These are phyloP conservation scores for Misopates orontium DNA, from an alignment of 257 asterid species.

Conservation along the genomic window DNA sequence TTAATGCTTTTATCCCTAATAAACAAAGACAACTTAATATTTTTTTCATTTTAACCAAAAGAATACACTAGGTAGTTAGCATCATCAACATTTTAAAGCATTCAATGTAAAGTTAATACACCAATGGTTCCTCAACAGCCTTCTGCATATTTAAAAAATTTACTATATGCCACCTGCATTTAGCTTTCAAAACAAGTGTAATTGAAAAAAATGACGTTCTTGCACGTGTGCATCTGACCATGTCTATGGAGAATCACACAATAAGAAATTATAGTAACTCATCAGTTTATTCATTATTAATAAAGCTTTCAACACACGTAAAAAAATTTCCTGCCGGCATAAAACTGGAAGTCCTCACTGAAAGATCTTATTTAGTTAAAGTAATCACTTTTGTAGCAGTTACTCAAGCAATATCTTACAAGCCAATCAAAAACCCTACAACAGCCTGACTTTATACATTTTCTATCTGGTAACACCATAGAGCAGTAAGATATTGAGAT, in stretches of 20 bases:
- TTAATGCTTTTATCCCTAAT: too few relatives aligned
- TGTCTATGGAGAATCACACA: slow-evolving; percentile 1
- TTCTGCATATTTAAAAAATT: neutral
- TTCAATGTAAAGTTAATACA: slow-evolving; percentile 2
- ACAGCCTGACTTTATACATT: neutral
- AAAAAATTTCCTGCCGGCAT: neutral
- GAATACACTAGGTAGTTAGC: slow-evolving; percentile 7
- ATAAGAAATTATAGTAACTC: neutral
- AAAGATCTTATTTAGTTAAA: neutral
- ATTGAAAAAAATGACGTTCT: neutral
- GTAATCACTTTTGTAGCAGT: slow-evolving; percentile 1
- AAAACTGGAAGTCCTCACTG: slow-evolving; percentile 8
- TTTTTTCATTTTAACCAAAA: slow-evolving; percentile 14
- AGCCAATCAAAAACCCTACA: neutral
- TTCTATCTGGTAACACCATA: neutral
- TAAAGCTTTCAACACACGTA: neutral
- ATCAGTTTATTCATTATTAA: neutral
- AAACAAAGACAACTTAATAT: neutral
- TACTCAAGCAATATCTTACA: slow-evolving; percentile 24
- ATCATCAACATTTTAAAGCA: neutral
- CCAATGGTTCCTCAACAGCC: slow-evolving; percentile 9
- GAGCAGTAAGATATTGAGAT: slow-evolving; percentile 6
- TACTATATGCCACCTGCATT: neutral
- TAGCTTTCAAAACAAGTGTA: neutral
- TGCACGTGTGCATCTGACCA: neutral